phyloP scores from a whole-genome alignment of 75 land plant species.

The Sequoiadendron giganteum region DNA sequence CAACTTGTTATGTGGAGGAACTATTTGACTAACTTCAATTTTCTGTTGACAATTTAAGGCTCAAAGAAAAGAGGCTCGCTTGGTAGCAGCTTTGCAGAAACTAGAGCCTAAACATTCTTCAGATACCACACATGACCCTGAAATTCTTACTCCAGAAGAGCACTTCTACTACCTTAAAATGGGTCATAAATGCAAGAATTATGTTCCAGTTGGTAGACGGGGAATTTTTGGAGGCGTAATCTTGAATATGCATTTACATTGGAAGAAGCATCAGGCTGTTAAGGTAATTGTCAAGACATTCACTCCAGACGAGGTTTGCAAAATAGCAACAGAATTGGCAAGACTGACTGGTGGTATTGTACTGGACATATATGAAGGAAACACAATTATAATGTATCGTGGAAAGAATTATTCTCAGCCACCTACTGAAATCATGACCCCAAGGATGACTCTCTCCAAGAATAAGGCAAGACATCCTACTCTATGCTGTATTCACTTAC shows the following conservation, averaged over 20 bases:
- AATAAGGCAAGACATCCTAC: conserved; percentile 49
- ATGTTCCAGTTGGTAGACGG: conserved; percentile 79
- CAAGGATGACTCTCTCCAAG: conserved; percentile 63
- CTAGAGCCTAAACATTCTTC: conserved; percentile 47
- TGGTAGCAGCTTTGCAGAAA: conserved; percentile 47
- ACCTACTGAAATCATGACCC: conserved; percentile 74
- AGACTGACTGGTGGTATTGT: conserved; percentile 85
- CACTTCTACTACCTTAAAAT: conserved; percentile 76
- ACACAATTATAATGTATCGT: conserved; percentile 86
- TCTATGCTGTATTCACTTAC: not conserved
- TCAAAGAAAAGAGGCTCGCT: conserved; percentile 56
- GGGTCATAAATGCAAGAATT: conserved; percentile 76
- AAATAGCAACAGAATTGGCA: conserved; percentile 75
- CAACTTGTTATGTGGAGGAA: not conserved
- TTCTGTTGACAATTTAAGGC: conserved; percentile 31
- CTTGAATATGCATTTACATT: conserved; percentile 88
- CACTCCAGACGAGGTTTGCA: conserved; percentile 68
- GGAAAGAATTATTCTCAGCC: conserved; percentile 83
- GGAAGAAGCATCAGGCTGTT: conserved; percentile 89
- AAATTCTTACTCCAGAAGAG: conserved; percentile 83
- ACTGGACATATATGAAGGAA: conserved; percentile 68
- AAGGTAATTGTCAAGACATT: conserved; percentile 76
- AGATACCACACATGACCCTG: conserved; percentile 75
- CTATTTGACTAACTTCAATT: not conserved
- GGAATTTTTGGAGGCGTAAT: conserved; percentile 81